phyloP scores from a whole-genome alignment of 225 moss, liverwort and hornwort species.

The Pseudoscleropodium purum region DNA sequence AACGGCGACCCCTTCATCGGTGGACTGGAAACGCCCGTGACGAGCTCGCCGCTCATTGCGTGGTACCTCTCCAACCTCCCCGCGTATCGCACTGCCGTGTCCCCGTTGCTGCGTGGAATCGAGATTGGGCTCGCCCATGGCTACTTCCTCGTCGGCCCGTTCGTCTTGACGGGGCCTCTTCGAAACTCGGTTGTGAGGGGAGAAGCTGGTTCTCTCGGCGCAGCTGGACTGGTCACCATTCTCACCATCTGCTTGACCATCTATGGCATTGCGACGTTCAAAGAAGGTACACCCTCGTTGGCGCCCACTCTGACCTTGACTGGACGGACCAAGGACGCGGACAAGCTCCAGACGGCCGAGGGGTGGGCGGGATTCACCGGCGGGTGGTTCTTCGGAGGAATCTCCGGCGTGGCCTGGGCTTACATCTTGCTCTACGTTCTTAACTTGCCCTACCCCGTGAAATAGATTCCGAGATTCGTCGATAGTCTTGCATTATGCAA shows the following conservation, averaged over 20 bases:
- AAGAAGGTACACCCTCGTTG: constrained; percentile 65
- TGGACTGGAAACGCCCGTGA: constrained; percentile 84
- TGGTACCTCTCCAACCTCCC: constrained; percentile 96
- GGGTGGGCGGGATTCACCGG: constrained; percentile 95
- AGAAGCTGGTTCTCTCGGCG: constrained; percentile 57
- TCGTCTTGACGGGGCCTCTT: constrained; percentile 72
- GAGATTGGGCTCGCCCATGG: constrained; percentile 95
- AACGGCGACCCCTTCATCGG: constrained; percentile 96
- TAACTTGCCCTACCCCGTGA: constrained; percentile 80
- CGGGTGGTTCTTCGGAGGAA: constrained; percentile 92
- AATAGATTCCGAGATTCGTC: constrained; percentile 48
- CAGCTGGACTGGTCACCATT: constrained; percentile 79
- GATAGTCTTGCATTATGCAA: constrained; percentile 33
- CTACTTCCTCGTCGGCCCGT: constrained; percentile 80
- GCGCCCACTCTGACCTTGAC: constrained; percentile 74
- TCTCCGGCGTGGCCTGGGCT: constrained; percentile 89
- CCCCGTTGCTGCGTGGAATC: constrained; percentile 76
- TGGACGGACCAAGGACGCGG: constrained; percentile 79
- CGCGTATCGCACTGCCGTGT: constrained; percentile 87
- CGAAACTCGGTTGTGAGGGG: constrained; percentile 66
- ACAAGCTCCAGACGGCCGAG: constrained; percentile 90
- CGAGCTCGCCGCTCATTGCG: constrained; percentile 78
- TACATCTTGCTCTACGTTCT: constrained; percentile 87
- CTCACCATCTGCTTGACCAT: constrained; percentile 76
- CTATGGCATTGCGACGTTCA: constrained; percentile 92